phyloP scores from a whole-genome alignment of 2,329 filamentous ascomycete genomes.

The Alternaria dauci region DNA sequence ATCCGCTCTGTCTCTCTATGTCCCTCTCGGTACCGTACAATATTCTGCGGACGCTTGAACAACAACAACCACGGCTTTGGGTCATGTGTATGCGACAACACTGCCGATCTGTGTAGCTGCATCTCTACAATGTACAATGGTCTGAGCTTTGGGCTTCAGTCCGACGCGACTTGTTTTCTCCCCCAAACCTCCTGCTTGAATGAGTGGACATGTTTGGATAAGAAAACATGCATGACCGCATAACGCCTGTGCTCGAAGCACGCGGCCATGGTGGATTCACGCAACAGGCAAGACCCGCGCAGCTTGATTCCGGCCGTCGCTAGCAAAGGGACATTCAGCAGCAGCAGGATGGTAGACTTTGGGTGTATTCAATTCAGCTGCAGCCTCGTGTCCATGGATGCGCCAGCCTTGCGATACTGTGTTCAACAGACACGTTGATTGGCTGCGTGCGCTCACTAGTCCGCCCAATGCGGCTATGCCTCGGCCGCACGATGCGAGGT shows the following conservation, averaged over 20 bases:
- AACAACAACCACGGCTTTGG: not conserved
- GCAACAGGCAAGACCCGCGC: not conserved
- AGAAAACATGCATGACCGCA: slow-evolving; percentile 5
- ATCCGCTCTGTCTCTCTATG: not conserved
- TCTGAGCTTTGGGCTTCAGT: not conserved
- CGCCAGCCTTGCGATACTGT: slow-evolving; percentile 10
- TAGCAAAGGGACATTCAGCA: not conserved
- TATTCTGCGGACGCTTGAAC: too few relatives aligned
- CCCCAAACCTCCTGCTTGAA: not conserved
- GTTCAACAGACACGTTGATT: not conserved
- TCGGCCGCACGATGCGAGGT: slow-evolving; percentile 16
- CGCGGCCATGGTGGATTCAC: not conserved
- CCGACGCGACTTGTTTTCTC: not conserved
- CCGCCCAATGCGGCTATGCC: slow-evolving; percentile 16
- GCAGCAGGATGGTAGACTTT: not conserved
- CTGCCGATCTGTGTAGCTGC: not conserved
- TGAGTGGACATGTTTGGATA: slow-evolving; percentile 3
- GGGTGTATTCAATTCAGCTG: not conserved
- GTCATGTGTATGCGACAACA: not conserved
- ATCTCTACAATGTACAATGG: not conserved
- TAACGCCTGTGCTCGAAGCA: slow-evolving; percentile 3
- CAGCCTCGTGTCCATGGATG: not conserved
- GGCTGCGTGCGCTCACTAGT: not conserved
- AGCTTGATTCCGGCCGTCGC: not conserved
- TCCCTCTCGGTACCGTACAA: not conserved